These are phyloP conservation scores for Kwoniella dendrophila DNA, from an alignment of 768 basidiomycete genomes.

Conservation along the genomic window DNA sequence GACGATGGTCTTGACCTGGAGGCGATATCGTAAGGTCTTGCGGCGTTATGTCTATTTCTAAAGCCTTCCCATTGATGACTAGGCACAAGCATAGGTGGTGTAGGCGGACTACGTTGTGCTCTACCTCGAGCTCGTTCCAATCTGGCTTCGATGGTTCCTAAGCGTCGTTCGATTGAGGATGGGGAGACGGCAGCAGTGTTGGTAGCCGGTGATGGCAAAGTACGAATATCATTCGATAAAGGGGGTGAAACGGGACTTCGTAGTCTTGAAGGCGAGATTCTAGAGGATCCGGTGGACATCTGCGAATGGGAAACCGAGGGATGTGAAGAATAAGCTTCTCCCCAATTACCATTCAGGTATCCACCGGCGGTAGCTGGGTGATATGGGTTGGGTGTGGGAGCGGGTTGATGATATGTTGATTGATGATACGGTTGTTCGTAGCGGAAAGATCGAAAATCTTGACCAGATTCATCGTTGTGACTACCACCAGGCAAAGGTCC, in stretches of 20 bases:
- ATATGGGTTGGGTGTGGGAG: background rate
- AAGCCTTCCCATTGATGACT: conserved; percentile 2
- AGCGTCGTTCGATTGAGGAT: conserved; percentile 14
- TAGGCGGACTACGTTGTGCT: conserved; percentile 12
- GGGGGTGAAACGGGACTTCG: background rate
- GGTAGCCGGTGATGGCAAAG: no score
- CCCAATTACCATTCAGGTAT: conserved; percentile 2
- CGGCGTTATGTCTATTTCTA: conserved; percentile 1
- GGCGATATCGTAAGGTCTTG: conserved; percentile 16
- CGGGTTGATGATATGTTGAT: background rate
- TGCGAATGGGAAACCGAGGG: background rate
- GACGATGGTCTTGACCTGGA: conserved; percentile 8
- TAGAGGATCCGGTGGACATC: background rate
- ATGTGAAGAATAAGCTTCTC: conserved; percentile 1
- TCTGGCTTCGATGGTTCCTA: conserved; percentile 25
- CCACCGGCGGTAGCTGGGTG: background rate
- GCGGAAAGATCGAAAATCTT: background rate
- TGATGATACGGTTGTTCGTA: background rate
- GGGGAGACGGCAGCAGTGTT: background rate
- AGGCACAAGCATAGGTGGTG: background rate
- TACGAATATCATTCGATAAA: no score
- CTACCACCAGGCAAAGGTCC: background rate
- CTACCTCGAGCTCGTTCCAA: conserved; percentile 18
- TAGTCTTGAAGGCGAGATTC: background rate
- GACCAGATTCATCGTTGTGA: background rate